These are phyloP conservation scores for Candida xyloterini DNA, from an alignment of 805 yeast genomes.

Conservation along the genomic window DNA sequence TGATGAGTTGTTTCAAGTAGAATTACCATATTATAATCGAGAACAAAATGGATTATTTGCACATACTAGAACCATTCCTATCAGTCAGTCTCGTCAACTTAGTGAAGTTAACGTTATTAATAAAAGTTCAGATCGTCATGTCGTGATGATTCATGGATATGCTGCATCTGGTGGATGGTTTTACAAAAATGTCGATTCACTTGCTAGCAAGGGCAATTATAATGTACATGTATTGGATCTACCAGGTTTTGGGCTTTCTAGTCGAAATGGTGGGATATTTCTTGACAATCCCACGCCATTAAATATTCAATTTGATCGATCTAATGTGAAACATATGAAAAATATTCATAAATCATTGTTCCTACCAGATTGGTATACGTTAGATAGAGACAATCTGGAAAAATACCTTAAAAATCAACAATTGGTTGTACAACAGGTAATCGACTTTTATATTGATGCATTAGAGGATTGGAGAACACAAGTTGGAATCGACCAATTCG, in stretches of 20 bases:
- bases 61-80: slow-evolving; percentile 12
- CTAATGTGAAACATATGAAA: slow-evolving; percentile 16
- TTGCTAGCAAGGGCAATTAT: slow-evolving; percentile 31
- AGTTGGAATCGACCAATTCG: slow-evolving; percentile 50
- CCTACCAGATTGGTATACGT: slow-evolving; percentile 20
- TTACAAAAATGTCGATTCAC: slow-evolving; percentile 48
- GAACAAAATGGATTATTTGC: slow-evolving; percentile 16
- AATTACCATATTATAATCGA: slow-evolving; percentile 28
- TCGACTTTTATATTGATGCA: slow-evolving; percentile 53
- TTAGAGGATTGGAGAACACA: slow-evolving; percentile 63
- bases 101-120: slow-evolving; percentile 2
- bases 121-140: slow-evolving; percentile 25
- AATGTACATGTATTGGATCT: slow-evolving; percentile 44
- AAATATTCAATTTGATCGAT: slow-evolving; percentile 23
- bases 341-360: slow-evolving; percentile 26
- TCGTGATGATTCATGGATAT: slow-evolving; percentile 56
- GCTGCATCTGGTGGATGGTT: slow-evolving; percentile 57
- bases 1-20: slow-evolving; percentile 21
- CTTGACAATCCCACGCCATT: slow-evolving; percentile 28
- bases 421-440: slow-evolving; percentile 44
- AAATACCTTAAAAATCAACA: slow-evolving; percentile 33
- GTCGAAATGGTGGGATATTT: slow-evolving; percentile 38
- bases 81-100: neutral
- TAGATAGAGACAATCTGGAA: slow-evolving; percentile 22
- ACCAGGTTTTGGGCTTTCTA: slow-evolving; percentile 54